Evolutionary conservation across 345 rosid species (phyloP), one percentile per base, ranked within the genome.

Genomic region (Corchorus capsularis): DNA sequence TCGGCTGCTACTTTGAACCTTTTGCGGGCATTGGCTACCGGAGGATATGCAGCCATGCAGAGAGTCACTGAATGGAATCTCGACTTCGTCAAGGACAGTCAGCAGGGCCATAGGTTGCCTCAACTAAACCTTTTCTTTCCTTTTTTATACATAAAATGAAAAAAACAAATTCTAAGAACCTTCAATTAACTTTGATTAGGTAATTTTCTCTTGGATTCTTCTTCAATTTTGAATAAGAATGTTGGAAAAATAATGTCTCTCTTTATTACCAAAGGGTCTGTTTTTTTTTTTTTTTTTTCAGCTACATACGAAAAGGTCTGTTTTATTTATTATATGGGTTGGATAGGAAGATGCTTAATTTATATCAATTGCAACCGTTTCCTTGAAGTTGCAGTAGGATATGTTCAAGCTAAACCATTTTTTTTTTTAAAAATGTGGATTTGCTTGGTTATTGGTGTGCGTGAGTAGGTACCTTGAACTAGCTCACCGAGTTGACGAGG

Each of bases 1-100:
- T 78, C 87, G 4, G 85, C 54, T 14, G 85, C 85, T 7, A 85
- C 87, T 52, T 77, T 85, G 79, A 84, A 85, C 76, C 85, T 85
- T 61, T 60, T 85, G 55, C 81, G 87, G 74, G 83, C 87, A 43
- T 85, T 80, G 71, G 85, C 87, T 52, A 80, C 85, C 0, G 83
- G 87, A 71, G 87, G 87, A n/a, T 85, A 85, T 68, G 87, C 87
- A 1, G 85, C 85, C 46, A 82, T 85, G 82, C 87, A 82, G 68
- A 71, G 87, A 77, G 87, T 82, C 68, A 43, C 71, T 5, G 83
- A 82, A 43, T 85, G 85, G 87, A 82, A 85, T 75, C 79, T 82
- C 13, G 87, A 85, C 77, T 85, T 82, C 61, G 76, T 82, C 0
- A 79, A 82, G 73, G 82, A 82, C 73, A 82, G 85, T 5, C 83